Conservation (phyloP, 192 early-diverging fungal species). For the Cetraspora pellucida region DNA sequence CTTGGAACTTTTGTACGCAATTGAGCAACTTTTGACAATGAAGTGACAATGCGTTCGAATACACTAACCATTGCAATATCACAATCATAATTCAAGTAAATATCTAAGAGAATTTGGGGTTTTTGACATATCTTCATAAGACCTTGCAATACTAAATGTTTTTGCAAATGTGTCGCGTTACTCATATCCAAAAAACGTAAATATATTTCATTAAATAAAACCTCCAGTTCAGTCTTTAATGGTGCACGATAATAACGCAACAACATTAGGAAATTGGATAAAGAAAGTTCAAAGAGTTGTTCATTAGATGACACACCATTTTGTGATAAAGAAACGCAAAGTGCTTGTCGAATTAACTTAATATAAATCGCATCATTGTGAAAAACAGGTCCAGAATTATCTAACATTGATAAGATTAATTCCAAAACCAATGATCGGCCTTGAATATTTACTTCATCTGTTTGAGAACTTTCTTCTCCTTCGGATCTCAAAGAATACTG, state of each 20-base stretch:
- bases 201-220: conserved; percentile 87
- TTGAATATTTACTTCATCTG: conserved; percentile 46
- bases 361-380: conserved; percentile 44
- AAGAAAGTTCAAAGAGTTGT: conserved; percentile 50
- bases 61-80: conserved; percentile 79
- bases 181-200: conserved; percentile 83
- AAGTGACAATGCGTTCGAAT: conserved; percentile 84
- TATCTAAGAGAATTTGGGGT: conserved; percentile 80
- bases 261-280: conserved; percentile 47
- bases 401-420: conserved; percentile 52
- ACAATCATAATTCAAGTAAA: conserved; percentile 96
- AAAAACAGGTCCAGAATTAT: conserved; percentile 52
- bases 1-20: conserved; percentile 44
- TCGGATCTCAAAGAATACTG: conserved; percentile 44
- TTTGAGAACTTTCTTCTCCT: conserved; percentile 37
- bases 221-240: conserved; percentile 83
- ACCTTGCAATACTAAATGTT: conserved; percentile 74
- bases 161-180: conserved; percentile 65
- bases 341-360: conserved; percentile 44
- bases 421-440: conserved; percentile 48
- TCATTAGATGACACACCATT: conserved; percentile 53
- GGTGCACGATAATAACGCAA: conserved; percentile 49
- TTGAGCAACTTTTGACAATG: conserved; percentile 55
- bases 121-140: conserved; percentile 71
- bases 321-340: conserved; percentile 51